Conservation (phyloP, 345 rosid species). For the Eucalyptus marginata region DNA sequence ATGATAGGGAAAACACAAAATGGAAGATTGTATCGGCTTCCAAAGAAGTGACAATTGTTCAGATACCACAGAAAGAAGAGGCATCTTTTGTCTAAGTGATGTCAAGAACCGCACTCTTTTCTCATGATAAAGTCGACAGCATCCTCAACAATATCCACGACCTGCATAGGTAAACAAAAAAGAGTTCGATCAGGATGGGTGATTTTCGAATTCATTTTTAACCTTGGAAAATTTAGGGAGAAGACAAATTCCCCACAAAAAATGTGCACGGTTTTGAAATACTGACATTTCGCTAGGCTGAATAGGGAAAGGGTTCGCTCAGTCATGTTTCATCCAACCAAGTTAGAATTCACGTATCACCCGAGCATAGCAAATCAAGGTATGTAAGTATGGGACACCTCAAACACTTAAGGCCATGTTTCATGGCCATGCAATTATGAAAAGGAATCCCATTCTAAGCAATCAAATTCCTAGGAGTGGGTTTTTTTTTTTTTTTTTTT, state of each 20-base stretch:
- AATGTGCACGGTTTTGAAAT: not conserved
- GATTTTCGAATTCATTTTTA: not conserved
- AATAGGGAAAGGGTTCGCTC: not conserved
- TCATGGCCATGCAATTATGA: not conserved
- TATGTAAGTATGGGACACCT: not conserved
- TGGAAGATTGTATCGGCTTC: not conserved
- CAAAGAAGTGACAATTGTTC: not conserved
- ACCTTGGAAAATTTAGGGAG: not conserved
- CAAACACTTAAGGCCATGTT: not conserved
- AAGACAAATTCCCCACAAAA: not conserved
- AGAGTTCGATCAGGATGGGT: not conserved
- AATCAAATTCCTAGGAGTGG: not conserved
- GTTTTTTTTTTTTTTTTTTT: not conserved
- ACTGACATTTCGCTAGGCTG: not conserved
- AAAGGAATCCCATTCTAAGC: not conserved
- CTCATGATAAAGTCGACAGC: slow-evolving; percentile 27
- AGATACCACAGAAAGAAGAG: not conserved
- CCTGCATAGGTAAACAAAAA: slow-evolving; percentile 28
- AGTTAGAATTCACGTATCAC: not conserved
- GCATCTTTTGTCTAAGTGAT: not conserved
- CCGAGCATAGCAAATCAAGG: not conserved
- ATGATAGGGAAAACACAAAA: not conserved
- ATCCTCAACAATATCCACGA: slow-evolving; percentile 75
- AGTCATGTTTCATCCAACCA: not conserved
- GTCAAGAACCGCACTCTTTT: slow-evolving; percentile 16